phyloP scores from a whole-genome alignment of 495 filamentous ascomycete species.

The Penicillium flavigenum region DNA sequence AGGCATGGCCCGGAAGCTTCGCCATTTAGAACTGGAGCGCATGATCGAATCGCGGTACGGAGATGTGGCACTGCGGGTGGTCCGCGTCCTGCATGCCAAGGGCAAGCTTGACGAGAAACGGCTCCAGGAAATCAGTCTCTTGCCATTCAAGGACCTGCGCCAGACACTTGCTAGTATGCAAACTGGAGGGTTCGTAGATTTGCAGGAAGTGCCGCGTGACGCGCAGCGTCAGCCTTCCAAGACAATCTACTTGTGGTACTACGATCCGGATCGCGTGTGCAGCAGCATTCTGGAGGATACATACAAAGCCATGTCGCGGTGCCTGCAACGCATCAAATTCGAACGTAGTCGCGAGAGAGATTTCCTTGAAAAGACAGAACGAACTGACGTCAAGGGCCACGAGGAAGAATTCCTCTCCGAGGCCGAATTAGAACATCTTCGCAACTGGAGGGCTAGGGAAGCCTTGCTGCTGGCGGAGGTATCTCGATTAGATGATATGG shows the following conservation, averaged over 20 bases:
- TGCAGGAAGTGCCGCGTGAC: constrained; percentile 91
- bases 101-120: constrained; percentile 92
- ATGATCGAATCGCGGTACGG: constrained; percentile 75
- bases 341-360: constrained; percentile 65
- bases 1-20: constrained; percentile 62
- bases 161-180: constrained; percentile 79
- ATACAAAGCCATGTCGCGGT: constrained; percentile 88
- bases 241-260: constrained; percentile 88
- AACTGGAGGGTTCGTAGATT: constrained; percentile 74
- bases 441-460: constrained; percentile 69
- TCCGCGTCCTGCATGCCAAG: constrained; percentile 76
- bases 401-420: constrained; percentile 73
- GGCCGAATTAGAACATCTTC: constrained; percentile 63
- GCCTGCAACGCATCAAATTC: constrained; percentile 69
- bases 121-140: constrained; percentile 67
- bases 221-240: constrained; percentile 70
- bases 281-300: constrained; percentile 67
- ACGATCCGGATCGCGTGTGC: constrained; percentile 68
- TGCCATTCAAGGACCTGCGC: constrained; percentile 77
- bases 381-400: constrained; percentile 77
- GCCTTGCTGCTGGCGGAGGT: constrained; percentile 74
- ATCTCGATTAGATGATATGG: constrained; percentile 75
- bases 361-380: constrained; percentile 72
- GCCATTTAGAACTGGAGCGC: constrained; percentile 72
- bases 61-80: constrained; percentile 69